phyloP scores from a whole-genome alignment of 2,329 filamentous ascomycete genomes.

The Xylariaceae sp. region DNA sequence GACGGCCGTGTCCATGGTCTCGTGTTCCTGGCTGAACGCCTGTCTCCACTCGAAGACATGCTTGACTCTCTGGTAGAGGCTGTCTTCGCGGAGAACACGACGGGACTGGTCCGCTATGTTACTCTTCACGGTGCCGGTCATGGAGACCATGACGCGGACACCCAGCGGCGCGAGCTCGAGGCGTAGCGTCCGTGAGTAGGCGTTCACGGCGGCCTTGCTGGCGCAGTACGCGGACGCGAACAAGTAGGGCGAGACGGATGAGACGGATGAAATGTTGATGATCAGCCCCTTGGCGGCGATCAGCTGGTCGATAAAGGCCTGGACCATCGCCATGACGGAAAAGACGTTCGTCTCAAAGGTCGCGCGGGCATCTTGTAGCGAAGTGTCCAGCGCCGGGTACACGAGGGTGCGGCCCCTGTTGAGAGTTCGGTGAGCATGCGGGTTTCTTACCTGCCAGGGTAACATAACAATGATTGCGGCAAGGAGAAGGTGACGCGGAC shows the following conservation, averaged over 20 bases:
- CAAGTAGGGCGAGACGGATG: constrained; percentile 48
- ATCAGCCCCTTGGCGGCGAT: constrained; percentile 49
- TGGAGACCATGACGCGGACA: constrained; percentile 54
- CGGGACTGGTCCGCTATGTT: constrained; percentile 44
- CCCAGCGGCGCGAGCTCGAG: constrained; percentile 51
- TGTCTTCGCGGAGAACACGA: constrained; percentile 41
- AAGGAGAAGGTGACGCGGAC: background rate
- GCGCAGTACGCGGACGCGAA: constrained; percentile 53
- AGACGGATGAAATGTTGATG: constrained; percentile 52
- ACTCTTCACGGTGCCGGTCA: constrained; percentile 51
- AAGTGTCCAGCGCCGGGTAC: constrained; percentile 49
- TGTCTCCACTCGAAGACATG: constrained; percentile 46
- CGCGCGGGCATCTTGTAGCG: constrained; percentile 48
- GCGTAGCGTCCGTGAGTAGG: constrained; percentile 51
- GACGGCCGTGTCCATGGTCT: constrained; percentile 41
- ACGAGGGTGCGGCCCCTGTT: constrained; percentile 48
- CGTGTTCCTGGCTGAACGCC: constrained; percentile 46
- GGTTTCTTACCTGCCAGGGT: background rate
- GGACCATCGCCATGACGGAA: constrained; percentile 52
- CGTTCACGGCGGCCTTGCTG: constrained; percentile 51
- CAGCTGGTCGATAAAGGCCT: constrained; percentile 47
- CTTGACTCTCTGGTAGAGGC: constrained; percentile 45
- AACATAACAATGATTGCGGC: no score
- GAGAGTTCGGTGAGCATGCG: constrained; percentile 9
- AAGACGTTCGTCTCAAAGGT: constrained; percentile 57